phyloP scores from a whole-genome alignment of 2,329 filamentous ascomycete species.

The Calonectria fujianensis region DNA sequence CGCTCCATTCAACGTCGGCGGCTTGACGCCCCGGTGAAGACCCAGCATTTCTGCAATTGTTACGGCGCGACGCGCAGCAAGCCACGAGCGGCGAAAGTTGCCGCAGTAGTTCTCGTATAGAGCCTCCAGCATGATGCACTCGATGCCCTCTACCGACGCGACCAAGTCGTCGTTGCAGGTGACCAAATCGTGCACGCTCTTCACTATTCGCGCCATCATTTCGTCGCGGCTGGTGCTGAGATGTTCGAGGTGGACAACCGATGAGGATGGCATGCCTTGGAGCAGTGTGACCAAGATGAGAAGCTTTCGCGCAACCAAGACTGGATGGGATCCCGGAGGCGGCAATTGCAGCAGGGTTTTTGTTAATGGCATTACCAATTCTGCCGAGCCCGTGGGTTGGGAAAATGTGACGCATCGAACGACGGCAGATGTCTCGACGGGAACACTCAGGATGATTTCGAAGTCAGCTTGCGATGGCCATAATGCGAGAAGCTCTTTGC shows the following conservation, averaged over 20 bases:
- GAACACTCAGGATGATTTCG: slow-evolving; percentile 58
- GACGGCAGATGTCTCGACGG: slow-evolving; percentile 56
- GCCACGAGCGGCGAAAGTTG: slow-evolving; percentile 67
- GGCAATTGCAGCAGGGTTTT: slow-evolving; percentile 56
- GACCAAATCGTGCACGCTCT: slow-evolving; percentile 60
- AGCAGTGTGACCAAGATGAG: slow-evolving; percentile 62
- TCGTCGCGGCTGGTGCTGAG: slow-evolving; percentile 40
- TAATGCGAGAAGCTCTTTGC: slow-evolving; percentile 57
- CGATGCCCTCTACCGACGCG: slow-evolving; percentile 67
- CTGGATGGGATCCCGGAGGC: slow-evolving; percentile 58
- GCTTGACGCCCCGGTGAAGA: slow-evolving; percentile 52
- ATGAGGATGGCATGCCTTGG: slow-evolving; percentile 54
- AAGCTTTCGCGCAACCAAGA: slow-evolving; percentile 64
- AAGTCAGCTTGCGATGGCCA: slow-evolving; percentile 65
- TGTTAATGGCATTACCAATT: slow-evolving; percentile 48
- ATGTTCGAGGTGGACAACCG: slow-evolving; percentile 24
- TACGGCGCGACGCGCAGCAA: slow-evolving; percentile 66
- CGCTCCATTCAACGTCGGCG: slow-evolving; percentile 33
- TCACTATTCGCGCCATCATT: slow-evolving; percentile 54
- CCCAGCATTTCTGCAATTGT: slow-evolving; percentile 66
- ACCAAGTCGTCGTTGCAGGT: slow-evolving; percentile 68
- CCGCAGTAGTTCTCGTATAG: slow-evolving; percentile 69
- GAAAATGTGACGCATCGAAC: slow-evolving; percentile 57
- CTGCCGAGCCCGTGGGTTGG: slow-evolving; percentile 50
- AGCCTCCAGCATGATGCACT: slow-evolving; percentile 70